These are phyloP conservation scores for Penicillium sp. DNA, from an alignment of 2,329 filamentous ascomycete genomes.

Conservation along the genomic window DNA sequence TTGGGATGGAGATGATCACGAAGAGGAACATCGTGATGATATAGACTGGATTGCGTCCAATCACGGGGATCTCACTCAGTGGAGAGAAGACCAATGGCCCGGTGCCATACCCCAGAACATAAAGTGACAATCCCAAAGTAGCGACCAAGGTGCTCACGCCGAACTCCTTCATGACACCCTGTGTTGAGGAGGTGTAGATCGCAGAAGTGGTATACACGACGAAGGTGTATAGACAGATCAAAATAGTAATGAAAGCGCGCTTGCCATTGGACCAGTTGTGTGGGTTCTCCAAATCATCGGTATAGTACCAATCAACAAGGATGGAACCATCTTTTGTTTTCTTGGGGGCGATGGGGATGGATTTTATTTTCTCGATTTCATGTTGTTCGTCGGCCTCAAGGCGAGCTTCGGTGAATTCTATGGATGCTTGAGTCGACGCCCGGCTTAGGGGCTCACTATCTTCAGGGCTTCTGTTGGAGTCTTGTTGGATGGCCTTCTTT, in stretches of 20 bases:
- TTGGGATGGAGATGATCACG: slow-evolving; percentile 57
- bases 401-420: slow-evolving; percentile 17
- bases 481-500: neutral
- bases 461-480: neutral
- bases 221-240: slow-evolving; percentile 32
- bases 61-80: slow-evolving; percentile 55
- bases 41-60: slow-evolving; percentile 62
- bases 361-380: slow-evolving; percentile 24
- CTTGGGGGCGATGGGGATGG: slow-evolving; percentile 26
- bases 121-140: slow-evolving; percentile 29
- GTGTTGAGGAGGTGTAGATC: slow-evolving; percentile 26
- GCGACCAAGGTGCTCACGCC: slow-evolving; percentile 23
- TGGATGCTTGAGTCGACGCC: slow-evolving; percentile 9
- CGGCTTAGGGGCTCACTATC: slow-evolving; percentile 7
- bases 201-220: slow-evolving; percentile 31
- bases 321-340: slow-evolving; percentile 31
- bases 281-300: slow-evolving; percentile 22
- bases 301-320: slow-evolving; percentile 30
- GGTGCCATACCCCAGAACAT: slow-evolving; percentile 43
- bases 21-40: slow-evolving; percentile 60
- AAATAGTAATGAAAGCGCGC: slow-evolving; percentile 18
- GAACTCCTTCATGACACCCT: slow-evolving; percentile 21
- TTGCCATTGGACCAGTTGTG: slow-evolving; percentile 29
- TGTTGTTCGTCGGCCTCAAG: slow-evolving; percentile 23
- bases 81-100: slow-evolving; percentile 60